Conservation (phyloP, 2,329 filamentous ascomycete genomes). For the Aureobasidium sp. region DNA sequence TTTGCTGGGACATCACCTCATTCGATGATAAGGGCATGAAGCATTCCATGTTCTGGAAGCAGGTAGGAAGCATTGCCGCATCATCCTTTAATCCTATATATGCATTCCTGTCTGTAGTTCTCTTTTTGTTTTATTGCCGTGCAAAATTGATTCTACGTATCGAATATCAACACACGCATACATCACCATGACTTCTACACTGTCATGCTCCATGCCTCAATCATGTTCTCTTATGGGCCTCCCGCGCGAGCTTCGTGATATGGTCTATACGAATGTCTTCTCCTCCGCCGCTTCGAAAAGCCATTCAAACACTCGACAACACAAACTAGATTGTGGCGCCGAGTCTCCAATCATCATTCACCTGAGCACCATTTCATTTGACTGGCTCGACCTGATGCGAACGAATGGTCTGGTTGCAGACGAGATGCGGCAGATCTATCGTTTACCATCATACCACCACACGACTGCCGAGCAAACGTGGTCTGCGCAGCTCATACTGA, state of each 20-base stretch:
- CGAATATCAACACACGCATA: neutral
- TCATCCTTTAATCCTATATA: neutral
- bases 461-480: neutral
- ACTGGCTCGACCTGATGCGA: slow-evolving; percentile 6
- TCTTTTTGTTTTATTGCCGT: neutral
- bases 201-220: neutral
- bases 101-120: neutral
- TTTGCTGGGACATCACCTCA: neutral
- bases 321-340: neutral
- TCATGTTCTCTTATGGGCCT: neutral
- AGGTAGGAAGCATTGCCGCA: neutral
- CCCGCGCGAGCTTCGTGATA: slow-evolving; percentile 3
- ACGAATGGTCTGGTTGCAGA: slow-evolving; percentile 1
- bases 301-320: neutral
- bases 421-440: slow-evolving; percentile 8
- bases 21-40: neutral
- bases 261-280: slow-evolving; percentile 4
- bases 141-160: neutral
- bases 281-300: neutral
- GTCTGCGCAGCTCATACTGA: neutral
- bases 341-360: neutral
- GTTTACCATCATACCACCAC: neutral
- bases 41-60: neutral
- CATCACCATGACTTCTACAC: neutral
- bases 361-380: neutral